Evolutionary conservation across 2,329 filamentous ascomycete species (phyloP).

Genomic region (Colletotrichum sp.): DNA sequence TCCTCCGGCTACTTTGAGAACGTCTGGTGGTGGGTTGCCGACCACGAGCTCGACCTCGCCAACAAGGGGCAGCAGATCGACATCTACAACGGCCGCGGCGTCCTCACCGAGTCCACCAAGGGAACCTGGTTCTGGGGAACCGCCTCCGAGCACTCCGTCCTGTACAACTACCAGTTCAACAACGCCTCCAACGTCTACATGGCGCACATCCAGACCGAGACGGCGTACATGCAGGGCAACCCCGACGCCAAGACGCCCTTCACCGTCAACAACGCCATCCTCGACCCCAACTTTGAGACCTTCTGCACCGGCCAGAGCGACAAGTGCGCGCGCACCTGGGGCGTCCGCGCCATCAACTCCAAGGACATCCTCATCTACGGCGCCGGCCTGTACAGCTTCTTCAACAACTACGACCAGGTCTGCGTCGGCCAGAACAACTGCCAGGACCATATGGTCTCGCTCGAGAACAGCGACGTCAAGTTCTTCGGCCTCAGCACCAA

Average conservation of each 20-base stretch:
- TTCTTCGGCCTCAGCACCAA: constrained; percentile 78
- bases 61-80: constrained; percentile 77
- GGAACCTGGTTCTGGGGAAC: constrained; percentile 86
- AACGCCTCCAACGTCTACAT: constrained; percentile 83
- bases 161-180: constrained; percentile 86
- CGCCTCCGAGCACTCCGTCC: constrained; percentile 67
- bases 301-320: constrained; percentile 49
- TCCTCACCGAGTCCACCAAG: constrained; percentile 76
- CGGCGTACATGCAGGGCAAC: constrained; percentile 86
- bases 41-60: constrained; percentile 82
- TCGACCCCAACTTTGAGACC: constrained; percentile 72
- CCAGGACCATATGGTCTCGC: constrained; percentile 78
- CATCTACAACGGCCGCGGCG: constrained; percentile 87
- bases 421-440: constrained; percentile 73
- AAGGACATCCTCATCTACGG: constrained; percentile 73
- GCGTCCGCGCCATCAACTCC: constrained; percentile 73
- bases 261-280: constrained; percentile 56
- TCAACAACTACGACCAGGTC: constrained; percentile 78
- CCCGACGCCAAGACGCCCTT: constrained; percentile 75
- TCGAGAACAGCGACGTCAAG: constrained; percentile 68
- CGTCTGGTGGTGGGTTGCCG: constrained; percentile 87
- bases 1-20: constrained; percentile 85
- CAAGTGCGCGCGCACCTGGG: constrained; percentile 77
- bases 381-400: constrained; percentile 81
- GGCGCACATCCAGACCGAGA: constrained; percentile 87